A percentile compares a stretch with the other conserved stretches of the same genome.
phyloP scores from a whole-genome alignment of 306 rosid genomes.

The Lithocarpus polystachyus region DNA sequence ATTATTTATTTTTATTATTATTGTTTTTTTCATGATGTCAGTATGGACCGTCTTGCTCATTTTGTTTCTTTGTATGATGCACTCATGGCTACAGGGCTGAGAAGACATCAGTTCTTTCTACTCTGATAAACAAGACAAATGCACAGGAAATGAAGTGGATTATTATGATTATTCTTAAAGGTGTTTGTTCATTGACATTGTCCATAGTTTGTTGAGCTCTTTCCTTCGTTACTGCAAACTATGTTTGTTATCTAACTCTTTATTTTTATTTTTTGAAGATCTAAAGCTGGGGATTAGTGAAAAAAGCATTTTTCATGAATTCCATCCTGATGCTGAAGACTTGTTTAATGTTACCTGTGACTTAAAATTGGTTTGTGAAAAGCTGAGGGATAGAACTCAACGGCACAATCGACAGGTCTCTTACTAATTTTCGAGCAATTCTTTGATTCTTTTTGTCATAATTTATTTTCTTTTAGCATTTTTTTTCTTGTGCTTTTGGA shows the following conservation, averaged over 20 bases:
- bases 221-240: background rate
- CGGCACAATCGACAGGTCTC: conserved; percentile 90
- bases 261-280: conserved; percentile 42
- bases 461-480: no score
- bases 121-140: conserved; percentile 76
- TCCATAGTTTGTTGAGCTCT: conserved; percentile 4
- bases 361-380: conserved; percentile 94
- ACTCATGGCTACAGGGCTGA: conserved; percentile 53
- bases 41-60: background rate
- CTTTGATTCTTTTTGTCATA: background rate
- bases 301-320: conserved; percentile 86
- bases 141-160: conserved; percentile 99
- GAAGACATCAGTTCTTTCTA: conserved; percentile 72
- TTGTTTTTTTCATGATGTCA: background rate
- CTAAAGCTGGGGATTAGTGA: conserved; percentile 92
- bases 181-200: conserved; percentile 30
- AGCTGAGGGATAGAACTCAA: conserved; percentile 69
- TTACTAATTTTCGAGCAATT: conserved; percentile 7
- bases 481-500: background rate
- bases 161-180: conserved; percentile 92
- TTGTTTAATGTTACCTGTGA: conserved; percentile 94
- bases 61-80: conserved; percentile 16
- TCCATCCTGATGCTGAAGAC: conserved; percentile 98
- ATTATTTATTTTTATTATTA: no score
- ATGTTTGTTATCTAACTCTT: conserved; percentile 1